Percentiles rank a stretch among this genome's conserved stretches.
Conservation (phyloP, 2,329 filamentous ascomycete species). For the Dryadomyces quercivorus region DNA sequence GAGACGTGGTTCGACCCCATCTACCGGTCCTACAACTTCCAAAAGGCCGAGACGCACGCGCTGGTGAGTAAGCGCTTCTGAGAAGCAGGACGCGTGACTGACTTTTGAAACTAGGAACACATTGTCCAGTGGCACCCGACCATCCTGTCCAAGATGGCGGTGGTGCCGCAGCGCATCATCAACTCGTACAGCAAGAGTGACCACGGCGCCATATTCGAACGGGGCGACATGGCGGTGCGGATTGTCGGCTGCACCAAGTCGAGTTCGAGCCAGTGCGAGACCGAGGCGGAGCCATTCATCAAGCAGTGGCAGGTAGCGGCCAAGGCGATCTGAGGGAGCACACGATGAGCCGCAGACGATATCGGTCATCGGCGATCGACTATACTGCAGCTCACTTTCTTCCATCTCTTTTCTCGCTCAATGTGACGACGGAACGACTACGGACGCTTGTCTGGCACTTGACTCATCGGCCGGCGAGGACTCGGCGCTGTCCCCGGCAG, state of each 20-base stretch:
- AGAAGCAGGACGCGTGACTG: background rate
- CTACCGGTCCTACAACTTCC: conserved; percentile 90
- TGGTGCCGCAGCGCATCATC: conserved; percentile 76
- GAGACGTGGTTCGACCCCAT: conserved; percentile 95
- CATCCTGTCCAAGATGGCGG: conserved; percentile 74
- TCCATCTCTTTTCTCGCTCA: background rate
- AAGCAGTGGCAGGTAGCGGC: conserved; percentile 27
- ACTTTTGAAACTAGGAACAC: conserved; percentile 48
- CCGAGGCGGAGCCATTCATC: conserved; percentile 48
- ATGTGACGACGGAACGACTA: conserved; percentile 1
- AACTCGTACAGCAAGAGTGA: conserved; percentile 59
- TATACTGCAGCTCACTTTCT: background rate
- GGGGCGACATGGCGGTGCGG: conserved; percentile 74
- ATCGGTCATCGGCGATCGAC: too few species aligned
- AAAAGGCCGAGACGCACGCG: conserved; percentile 85
- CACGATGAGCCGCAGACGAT: background rate
- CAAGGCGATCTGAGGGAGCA: background rate
- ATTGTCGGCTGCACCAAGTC: conserved; percentile 59
- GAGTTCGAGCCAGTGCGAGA: conserved; percentile 52
- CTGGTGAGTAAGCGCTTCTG: conserved; percentile 65
- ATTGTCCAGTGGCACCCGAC: conserved; percentile 96
- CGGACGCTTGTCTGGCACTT: background rate
- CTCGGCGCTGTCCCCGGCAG: too few species aligned
- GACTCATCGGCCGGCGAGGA: too few species aligned
- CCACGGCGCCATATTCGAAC: conserved; percentile 55